A percentile compares a stretch with the other conserved stretches of the same genome.
phyloP scores from a whole-genome alignment of 2,329 filamentous ascomycete species.

The Aspergillus fijiensis region DNA sequence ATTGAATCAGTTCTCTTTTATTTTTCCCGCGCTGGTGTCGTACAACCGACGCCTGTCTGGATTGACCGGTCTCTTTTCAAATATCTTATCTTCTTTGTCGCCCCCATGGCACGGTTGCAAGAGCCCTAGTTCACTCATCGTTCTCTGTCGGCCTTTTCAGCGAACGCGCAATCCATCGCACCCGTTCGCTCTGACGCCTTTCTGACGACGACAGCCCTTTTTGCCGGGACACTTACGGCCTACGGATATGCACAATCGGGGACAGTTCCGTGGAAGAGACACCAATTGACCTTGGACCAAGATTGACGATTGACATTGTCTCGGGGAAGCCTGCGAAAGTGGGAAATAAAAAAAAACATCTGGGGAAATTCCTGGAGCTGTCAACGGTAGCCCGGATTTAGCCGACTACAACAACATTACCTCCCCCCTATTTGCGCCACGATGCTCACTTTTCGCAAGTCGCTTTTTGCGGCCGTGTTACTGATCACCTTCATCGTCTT shows the following conservation, averaged over 20 bases:
- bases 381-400: slow-evolving; percentile 1
- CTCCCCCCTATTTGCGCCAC: slow-evolving; percentile 9
- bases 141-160: not conserved
- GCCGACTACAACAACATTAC: slow-evolving; percentile 2
- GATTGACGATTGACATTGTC: not conserved
- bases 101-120: not conserved
- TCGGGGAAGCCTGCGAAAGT: not conserved
- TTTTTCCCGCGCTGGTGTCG: not conserved
- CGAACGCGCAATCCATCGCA: not conserved
- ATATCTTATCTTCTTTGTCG: not conserved
- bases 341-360: not conserved
- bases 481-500: slow-evolving; percentile 70
- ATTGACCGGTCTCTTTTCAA: not conserved
- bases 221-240: not conserved
- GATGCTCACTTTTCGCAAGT: slow-evolving; percentile 79
- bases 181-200: not conserved
- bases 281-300: not conserved
- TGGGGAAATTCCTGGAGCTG: not conserved
- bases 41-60: not conserved
- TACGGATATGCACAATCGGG: not conserved
- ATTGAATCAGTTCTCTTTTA: not conserved
- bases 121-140: not conserved
- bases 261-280: not conserved
- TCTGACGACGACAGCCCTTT: not conserved
- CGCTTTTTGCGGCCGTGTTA: slow-evolving; percentile 68